A percentile compares a stretch with the other conserved stretches of the same genome.
Conservation (phyloP, 495 filamentous ascomycete genomes). For the Penicillium fimorum region DNA sequence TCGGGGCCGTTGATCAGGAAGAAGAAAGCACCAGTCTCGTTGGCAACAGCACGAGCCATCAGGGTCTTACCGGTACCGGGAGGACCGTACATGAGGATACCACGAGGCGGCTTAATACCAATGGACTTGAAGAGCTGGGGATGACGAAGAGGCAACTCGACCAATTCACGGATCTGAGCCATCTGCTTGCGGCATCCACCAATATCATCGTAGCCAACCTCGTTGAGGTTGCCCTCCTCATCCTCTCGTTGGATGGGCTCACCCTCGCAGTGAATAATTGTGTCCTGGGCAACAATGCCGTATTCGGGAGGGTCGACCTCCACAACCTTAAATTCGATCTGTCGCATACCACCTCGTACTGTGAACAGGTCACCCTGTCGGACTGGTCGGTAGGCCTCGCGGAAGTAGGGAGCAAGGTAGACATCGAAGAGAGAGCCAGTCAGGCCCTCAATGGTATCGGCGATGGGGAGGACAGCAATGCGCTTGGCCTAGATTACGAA, state of each 20-base stretch:
- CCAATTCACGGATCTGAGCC: constrained; percentile 98
- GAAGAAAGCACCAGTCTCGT: constrained; percentile 98
- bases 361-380: constrained; percentile 97
- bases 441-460: constrained; percentile 95
- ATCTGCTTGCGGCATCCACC: constrained; percentile 99
- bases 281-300: constrained; percentile 97
- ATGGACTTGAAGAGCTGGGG: constrained; percentile 99
- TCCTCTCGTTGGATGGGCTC: constrained; percentile 98
- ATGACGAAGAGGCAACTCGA: constrained; percentile 93
- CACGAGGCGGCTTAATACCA: constrained; percentile 98
- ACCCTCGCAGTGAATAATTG: constrained; percentile 97
- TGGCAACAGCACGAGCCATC: constrained; percentile 98
- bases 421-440: constrained; percentile 98
- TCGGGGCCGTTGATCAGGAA: constrained; percentile 99
- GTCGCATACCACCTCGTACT: constrained; percentile 94
- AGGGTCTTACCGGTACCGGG: constrained; percentile 99
- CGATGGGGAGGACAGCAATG: constrained; percentile 96
- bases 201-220: constrained; percentile 98
- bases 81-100: constrained; percentile 96
- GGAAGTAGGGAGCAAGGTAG: constrained; percentile 98
- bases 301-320: constrained; percentile 98
- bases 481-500: constrained; percentile 75
- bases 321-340: constrained; percentile 99
- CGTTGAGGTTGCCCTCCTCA: constrained; percentile 97
- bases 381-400: constrained; percentile 95